Base-by-base conservation (phyloP, 805 yeast species). In the Cyberlindnera sargentensis region DNA sequence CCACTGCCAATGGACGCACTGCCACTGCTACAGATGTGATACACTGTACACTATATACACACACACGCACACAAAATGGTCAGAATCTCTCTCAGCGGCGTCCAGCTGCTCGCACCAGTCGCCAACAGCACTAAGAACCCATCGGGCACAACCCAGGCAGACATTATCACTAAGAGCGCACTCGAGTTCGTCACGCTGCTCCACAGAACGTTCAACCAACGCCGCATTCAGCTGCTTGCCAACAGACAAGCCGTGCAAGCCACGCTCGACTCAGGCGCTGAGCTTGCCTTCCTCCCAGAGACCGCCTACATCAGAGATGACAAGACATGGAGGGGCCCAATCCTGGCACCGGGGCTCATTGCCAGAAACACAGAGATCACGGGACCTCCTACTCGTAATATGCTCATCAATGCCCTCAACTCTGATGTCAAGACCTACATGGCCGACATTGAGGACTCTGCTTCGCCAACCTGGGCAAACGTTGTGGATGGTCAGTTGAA, bases 391-490 rank as follows among this genome's bases (percentile, higher is more conserved):
- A 40, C 55, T 25, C 75, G 93, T 46, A 84, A 84, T 57, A 84
- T 84, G 95, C 75, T 84, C 50, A 80, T 84, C 57, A 84, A 84
- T 61, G 93, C 93, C 4, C 72, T 84, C 58, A 84, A 84, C 66
- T 79, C 90, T 0, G 74, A 75, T 39, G 93, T 84, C 30, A 82
- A 82, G 53, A 84, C 93, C 33, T 84, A 84, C 60, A 84, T 84
- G 93, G 80, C 88, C 28, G 95, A 84, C 66, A 82, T 84, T 53
- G 95, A 84, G 62, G 91, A 84, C 62, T 82, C 90, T n/a, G 76
- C 83, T 55, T 77, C 91, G 23, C 93, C 93, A 54, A 84, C 93
- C n/a, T 84, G 91, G 91, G 69, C 67, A 50, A 83, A 82, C 64
- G 71, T 82, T 68, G 74, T 84, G 41, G 81, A 81, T 57, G 93